phyloP scores from a whole-genome alignment of 768 basidiomycete species.

The Boletus subparvulus region DNA sequence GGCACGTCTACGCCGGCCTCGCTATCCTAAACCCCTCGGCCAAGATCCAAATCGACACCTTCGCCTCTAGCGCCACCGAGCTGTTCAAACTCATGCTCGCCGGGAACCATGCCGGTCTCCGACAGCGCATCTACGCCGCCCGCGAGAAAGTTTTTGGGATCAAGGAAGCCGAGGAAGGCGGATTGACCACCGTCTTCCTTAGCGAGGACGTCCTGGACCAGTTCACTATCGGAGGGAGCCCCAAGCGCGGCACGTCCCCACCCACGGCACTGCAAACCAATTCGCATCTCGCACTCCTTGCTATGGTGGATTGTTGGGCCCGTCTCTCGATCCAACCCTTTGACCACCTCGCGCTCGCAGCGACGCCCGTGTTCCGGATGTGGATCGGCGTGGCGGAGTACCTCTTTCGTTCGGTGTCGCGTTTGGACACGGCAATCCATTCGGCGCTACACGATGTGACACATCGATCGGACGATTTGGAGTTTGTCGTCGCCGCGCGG shows the following conservation, averaged over 20 bases:
- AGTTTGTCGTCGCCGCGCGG: conserved; percentile 89
- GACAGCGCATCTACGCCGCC: conserved; percentile 71
- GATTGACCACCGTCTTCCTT: conserved; percentile 67
- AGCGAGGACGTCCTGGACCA: conserved; percentile 75
- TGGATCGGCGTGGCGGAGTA: conserved; percentile 98
- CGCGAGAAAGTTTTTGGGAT: conserved; percentile 74
- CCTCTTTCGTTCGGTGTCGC: conserved; percentile 70
- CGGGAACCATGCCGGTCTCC: conserved; percentile 52
- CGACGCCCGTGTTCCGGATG: conserved; percentile 85
- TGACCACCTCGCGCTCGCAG: conserved; percentile 87
- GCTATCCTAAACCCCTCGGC: conserved; percentile 96
- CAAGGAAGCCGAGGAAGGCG: conserved; percentile 29
- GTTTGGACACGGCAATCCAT: conserved; percentile 68
- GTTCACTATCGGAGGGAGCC: conserved; percentile 71
- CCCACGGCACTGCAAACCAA: conserved; percentile 48
- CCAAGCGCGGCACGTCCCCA: conserved; percentile 22
- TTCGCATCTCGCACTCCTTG: conserved; percentile 89
- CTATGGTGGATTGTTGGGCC: conserved; percentile 99
- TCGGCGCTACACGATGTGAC: conserved; percentile 75
- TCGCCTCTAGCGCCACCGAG: conserved; percentile 78
- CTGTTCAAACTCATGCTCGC: conserved; percentile 95
- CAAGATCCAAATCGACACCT: conserved; percentile 86
- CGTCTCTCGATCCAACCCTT: conserved; percentile 84
- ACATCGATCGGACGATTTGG: conserved; percentile 86
- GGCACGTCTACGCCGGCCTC: conserved; percentile 99